phyloP scores from a whole-genome alignment of 495 filamentous ascomycete genomes.

The Pyronema domesticum region DNA sequence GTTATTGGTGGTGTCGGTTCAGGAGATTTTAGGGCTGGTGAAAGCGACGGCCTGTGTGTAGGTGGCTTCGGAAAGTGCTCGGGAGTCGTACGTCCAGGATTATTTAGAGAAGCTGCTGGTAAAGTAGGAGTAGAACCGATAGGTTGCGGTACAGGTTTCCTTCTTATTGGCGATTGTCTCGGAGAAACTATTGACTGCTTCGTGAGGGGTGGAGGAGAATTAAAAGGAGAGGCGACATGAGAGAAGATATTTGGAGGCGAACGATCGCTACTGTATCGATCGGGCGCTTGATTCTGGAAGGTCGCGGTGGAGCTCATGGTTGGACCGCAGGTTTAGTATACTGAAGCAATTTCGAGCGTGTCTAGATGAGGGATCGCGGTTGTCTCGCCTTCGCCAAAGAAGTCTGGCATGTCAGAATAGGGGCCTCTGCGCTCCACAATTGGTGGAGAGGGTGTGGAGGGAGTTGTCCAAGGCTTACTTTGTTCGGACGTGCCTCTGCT shows the following conservation, averaged over 20 bases:
- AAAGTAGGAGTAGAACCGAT: slow-evolving; percentile 10
- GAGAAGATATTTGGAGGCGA: slow-evolving; percentile 10
- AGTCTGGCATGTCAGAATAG: too few species aligned
- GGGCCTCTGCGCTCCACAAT: too few species aligned
- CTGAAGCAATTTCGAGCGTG: background rate
- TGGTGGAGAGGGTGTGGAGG: too few species aligned
- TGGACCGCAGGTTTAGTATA: background rate
- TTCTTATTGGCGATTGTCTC: slow-evolving; percentile 21
- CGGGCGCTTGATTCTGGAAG: slow-evolving; percentile 7
- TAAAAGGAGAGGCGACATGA: slow-evolving; percentile 4
- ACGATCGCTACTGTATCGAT: slow-evolving; percentile 4
- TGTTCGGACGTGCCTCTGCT: too few species aligned
- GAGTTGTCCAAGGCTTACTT: too few species aligned
- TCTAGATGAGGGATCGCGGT: background rate
- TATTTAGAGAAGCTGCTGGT: slow-evolving; percentile 4
- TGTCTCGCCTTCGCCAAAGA: background rate
- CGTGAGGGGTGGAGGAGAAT: background rate
- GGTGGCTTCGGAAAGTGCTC: slow-evolving; percentile 9
- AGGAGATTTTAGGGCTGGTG: slow-evolving; percentile 10
- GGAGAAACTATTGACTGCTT: slow-evolving; percentile 2
- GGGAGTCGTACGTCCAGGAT: background rate
- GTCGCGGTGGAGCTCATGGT: slow-evolving; percentile 2
- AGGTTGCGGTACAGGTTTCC: slow-evolving; percentile 25
- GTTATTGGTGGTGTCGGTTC: slow-evolving; percentile 1
- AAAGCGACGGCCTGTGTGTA: slow-evolving; percentile 3